Evolutionary conservation across 2,329 filamentous ascomycete species (phyloP).

Genomic region (Nigrospora sphaerica): DNA sequence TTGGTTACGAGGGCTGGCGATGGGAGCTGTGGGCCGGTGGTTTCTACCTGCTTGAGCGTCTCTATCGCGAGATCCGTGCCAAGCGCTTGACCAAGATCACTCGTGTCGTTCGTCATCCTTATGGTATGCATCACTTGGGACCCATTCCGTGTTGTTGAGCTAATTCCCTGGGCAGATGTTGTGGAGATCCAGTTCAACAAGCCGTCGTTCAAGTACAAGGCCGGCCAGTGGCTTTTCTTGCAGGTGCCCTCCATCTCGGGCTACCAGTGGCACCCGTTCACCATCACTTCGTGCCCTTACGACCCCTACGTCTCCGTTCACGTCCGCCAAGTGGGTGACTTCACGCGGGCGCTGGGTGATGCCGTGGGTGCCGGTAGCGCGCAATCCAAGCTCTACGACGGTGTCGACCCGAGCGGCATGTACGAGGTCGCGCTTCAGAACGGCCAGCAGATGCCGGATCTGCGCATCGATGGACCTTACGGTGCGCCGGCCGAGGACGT

Average conservation of each 20-base stretch:
- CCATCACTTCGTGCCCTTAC: constrained; percentile 95
- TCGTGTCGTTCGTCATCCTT: constrained; percentile 91
- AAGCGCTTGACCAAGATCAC: constrained; percentile 82
- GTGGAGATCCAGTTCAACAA: constrained; percentile 97
- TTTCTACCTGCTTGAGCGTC: constrained; percentile 78
- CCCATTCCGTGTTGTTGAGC: not conserved
- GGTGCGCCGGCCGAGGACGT: constrained; percentile 96
- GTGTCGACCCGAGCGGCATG: constrained; percentile 88
- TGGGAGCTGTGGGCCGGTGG: constrained; percentile 88
- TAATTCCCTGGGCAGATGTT: constrained; percentile 54
- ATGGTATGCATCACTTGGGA: constrained; percentile 50
- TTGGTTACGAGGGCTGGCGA: constrained; percentile 93
- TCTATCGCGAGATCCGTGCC: constrained; percentile 85
- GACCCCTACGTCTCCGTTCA: constrained; percentile 94
- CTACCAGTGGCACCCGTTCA: constrained; percentile 97
- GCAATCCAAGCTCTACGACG: constrained; percentile 84
- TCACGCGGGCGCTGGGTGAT: constrained; percentile 87
- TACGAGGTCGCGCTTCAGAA: constrained; percentile 95
- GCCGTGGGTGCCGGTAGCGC: constrained; percentile 85
- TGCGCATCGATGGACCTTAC: constrained; percentile 92
- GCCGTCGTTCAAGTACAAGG: constrained; percentile 95
- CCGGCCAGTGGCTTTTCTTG: constrained; percentile 95
- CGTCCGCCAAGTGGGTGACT: constrained; percentile 94
- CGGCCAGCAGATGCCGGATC: constrained; percentile 81
- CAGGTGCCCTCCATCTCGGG: constrained; percentile 83